phyloP scores from a whole-genome alignment of 257 asterid species.

The Lithospermum erythrorhizon region DNA sequence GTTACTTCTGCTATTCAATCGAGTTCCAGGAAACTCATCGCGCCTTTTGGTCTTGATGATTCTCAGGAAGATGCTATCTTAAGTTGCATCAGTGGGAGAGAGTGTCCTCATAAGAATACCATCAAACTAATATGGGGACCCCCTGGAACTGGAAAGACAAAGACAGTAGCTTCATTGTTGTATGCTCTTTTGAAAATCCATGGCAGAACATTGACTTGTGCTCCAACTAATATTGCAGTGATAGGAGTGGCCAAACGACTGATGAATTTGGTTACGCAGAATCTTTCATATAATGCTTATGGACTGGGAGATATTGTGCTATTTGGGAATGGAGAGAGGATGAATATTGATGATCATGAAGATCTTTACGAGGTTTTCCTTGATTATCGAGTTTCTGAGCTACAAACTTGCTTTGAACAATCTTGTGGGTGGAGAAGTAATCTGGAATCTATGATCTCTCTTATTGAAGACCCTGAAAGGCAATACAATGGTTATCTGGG shows the following conservation, averaged over 20 bases:
- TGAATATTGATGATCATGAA: slow-evolving; percentile 49
- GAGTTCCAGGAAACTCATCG: slow-evolving; percentile 11
- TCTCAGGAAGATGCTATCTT: slow-evolving; percentile 44
- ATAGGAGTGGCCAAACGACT: slow-evolving; percentile 33
- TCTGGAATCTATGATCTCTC: slow-evolving; percentile 24
- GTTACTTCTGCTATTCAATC: slow-evolving; percentile 1
- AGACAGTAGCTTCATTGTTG: slow-evolving; percentile 38
- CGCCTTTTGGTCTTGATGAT: slow-evolving; percentile 26
- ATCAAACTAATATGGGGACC: slow-evolving; percentile 77
- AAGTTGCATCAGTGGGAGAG: slow-evolving; percentile 29
- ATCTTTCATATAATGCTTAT: slow-evolving; percentile 22
- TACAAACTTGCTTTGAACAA: slow-evolving; percentile 17
- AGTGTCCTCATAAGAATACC: slow-evolving; percentile 32
- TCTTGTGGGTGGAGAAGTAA: slow-evolving; percentile 45
- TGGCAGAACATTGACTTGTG: slow-evolving; percentile 56
- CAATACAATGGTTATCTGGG: neutral
- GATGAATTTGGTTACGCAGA: slow-evolving; percentile 28
- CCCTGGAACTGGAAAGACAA: slow-evolving; percentile 79
- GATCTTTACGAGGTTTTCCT: slow-evolving; percentile 53
- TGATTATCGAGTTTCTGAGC: slow-evolving; percentile 31
- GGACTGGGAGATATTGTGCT: slow-evolving; percentile 69
- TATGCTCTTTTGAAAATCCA: slow-evolving; percentile 23
- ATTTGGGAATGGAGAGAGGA: slow-evolving; percentile 49
- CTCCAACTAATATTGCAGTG: slow-evolving; percentile 63
- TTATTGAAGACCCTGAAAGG: slow-evolving; percentile 24